Base-by-base conservation (phyloP, 768 basidiomycete species). In the Pholiota microspora region DNA sequence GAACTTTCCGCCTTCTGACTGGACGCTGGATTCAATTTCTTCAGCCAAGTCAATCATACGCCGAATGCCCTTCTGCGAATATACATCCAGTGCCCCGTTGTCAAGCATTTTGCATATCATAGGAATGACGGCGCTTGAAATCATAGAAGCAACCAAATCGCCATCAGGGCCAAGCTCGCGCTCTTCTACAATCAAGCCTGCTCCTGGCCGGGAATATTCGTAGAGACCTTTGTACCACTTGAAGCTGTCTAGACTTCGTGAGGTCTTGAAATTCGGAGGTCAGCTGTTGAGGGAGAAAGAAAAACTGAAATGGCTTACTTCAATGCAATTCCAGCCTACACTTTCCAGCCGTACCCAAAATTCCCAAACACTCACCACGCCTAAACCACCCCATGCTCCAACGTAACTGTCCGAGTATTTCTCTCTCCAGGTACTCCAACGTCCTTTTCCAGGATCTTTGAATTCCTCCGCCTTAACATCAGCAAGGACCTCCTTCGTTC, bases 291-390 rank as follows among this genome's bases (percentile, higher is more conserved):
- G 1, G 25, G 32, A 29, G 28, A 51, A 32, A 24, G 15, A 40
- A 16, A 42, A 23, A 49, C 7, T 31, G 3, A 51, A 13, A 21
- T 25, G 34, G 72, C 78, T 58, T 63, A 89, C 93, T 73, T 89
- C 81, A 21, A 95, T 76, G 44, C 89, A 92, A 67, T 94, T 84
- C 95, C 95, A 97, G 3, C 87, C 89, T 9, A 92, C 71, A 58
- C 86, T 78, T 71, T 98, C 94, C 54, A 93, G 73, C 52, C 93
- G 77, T n/a, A 84, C 84, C 92, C 92, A 95, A 67, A 94, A 96
- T 69, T 94, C 94, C 93, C 94, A 96, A 45, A 91, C 90, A 47
- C 86, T 86, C 1, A 95, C 85, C 38, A 94, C 78, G 0, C 88
- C 92, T 51, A 95, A 73, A 3, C 94, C 91, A 45, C 94, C 94